Percentiles rank a stretch among this genome's conserved stretches.
Evolutionary conservation across 176 grass and related monocot species (phyloP).

Genomic region (Rhynchospora pubera): DNA sequence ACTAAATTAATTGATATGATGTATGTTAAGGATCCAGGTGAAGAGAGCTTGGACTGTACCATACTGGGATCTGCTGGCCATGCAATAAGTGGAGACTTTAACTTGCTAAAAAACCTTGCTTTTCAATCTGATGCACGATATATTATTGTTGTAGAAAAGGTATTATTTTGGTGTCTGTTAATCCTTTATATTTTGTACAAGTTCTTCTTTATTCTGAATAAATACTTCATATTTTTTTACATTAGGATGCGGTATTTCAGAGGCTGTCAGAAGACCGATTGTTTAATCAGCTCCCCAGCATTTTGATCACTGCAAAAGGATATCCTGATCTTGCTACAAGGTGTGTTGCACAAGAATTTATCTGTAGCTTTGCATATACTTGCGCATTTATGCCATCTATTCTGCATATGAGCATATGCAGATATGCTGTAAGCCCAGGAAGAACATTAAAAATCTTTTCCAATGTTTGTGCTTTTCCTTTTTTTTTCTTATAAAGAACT

Average conservation of each 20-base stretch:
- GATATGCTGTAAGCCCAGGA: background rate
- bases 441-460: background rate
- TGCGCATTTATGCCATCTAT: background rate
- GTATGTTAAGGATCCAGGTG: conserved; percentile 39
- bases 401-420: background rate
- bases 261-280: conserved; percentile 85
- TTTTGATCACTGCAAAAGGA: conserved; percentile 91
- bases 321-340: conserved; percentile 97
- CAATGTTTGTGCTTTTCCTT: background rate
- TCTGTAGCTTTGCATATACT: background rate
- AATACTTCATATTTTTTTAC: conserved; percentile 6
- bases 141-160: conserved; percentile 87
- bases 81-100: conserved; percentile 70
- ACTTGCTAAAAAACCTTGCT: conserved; percentile 49
- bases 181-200: background rate
- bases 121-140: conserved; percentile 70
- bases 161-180: conserved; percentile 18
- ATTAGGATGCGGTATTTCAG: conserved; percentile 96
- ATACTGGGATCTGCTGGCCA: conserved; percentile 68
- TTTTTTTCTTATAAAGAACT: background rate
- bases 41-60: conserved; percentile 69
- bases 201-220: background rate
- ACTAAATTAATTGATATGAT: conserved; percentile 20
- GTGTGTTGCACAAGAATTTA: conserved; percentile 26
- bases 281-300: conserved; percentile 69